Conservation (phyloP, 306 rosid genomes). For the Rosa chinensis region DNA sequence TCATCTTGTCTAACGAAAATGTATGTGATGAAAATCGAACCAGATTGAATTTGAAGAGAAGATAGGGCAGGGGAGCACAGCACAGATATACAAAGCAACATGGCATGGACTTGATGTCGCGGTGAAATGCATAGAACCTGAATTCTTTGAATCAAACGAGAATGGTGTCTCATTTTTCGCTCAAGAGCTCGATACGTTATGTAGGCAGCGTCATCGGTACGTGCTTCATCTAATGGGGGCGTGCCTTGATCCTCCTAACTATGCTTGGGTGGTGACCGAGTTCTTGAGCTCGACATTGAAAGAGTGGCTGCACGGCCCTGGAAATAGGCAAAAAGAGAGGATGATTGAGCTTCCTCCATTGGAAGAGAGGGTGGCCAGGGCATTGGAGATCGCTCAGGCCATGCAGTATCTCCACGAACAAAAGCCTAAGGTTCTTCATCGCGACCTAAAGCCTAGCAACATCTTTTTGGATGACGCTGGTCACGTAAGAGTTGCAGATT, state of each 20-base stretch:
- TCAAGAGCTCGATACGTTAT: conserved; percentile 68
- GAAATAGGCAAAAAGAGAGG: conserved; percentile 43
- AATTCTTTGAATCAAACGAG: conserved; percentile 54
- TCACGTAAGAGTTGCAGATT: conserved; percentile 71
- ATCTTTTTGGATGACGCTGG: conserved; percentile 57
- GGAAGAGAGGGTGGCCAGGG: conserved; percentile 46
- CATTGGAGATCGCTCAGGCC: conserved; percentile 66
- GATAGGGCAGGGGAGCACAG: conserved; percentile 73
- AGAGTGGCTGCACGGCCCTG: conserved; percentile 80
- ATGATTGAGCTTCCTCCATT: conserved; percentile 48
- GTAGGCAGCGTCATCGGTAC: conserved; percentile 60
- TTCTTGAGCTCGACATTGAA: conserved; percentile 44
- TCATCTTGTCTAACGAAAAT: not conserved
- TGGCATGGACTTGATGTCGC: conserved; percentile 81
- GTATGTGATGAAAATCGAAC: not conserved
- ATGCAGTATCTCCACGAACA: conserved; percentile 88
- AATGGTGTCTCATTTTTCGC: conserved; percentile 53
- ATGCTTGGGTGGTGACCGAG: conserved; percentile 77
- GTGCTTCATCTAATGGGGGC: conserved; percentile 80
- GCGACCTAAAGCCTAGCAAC: conserved; percentile 71
- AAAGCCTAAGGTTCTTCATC: conserved; percentile 67
- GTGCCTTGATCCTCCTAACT: conserved; percentile 67
- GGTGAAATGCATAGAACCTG: conserved; percentile 57
- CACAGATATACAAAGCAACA: conserved; percentile 57
- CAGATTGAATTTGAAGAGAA: conserved; percentile 63